These are phyloP conservation scores for Hypoxylon perforatum DNA, from an alignment of 495 filamentous ascomycete genomes.

Conservation along the genomic window DNA sequence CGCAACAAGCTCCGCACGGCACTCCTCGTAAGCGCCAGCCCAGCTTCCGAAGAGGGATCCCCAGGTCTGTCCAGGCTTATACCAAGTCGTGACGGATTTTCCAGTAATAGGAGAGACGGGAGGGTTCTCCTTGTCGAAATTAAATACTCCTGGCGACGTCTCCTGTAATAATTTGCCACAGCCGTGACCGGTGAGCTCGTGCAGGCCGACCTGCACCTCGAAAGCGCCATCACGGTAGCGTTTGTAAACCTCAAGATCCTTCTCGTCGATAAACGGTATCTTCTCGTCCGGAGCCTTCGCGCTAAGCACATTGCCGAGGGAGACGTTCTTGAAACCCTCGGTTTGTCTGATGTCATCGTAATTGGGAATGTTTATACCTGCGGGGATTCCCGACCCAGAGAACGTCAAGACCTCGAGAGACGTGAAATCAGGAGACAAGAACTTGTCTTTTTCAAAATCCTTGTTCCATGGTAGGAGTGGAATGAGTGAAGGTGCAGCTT, in stretches of 20 bases:
- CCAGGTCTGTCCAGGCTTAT: conserved; percentile 95
- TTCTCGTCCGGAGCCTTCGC: conserved; percentile 91
- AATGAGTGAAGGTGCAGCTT: conserved; percentile 82
- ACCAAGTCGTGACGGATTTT: conserved; percentile 84
- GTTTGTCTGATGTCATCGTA: conserved; percentile 95
- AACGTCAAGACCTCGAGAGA: conserved; percentile 77
- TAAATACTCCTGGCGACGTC: conserved; percentile 80
- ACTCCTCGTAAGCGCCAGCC: conserved; percentile 84
- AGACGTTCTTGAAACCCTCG: conserved; percentile 98
- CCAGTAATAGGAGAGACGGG: conserved; percentile 81
- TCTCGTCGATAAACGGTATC: conserved; percentile 84
- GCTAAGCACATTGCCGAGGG: conserved; percentile 86
- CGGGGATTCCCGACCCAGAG: conserved; percentile 82
- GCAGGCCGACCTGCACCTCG: conserved; percentile 94
- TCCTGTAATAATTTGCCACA: conserved; percentile 96
- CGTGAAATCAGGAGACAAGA: conserved; percentile 94
- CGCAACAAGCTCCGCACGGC: conserved; percentile 83
- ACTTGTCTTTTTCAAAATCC: conserved; percentile 95
- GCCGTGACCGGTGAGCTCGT: conserved; percentile 95
- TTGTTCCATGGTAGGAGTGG: conserved; percentile 86
- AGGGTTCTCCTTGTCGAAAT: conserved; percentile 84
- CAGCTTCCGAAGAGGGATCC: conserved; percentile 88
- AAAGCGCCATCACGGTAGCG: conserved; percentile 86
- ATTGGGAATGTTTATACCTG: conserved; percentile 83
- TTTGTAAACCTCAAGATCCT: conserved; percentile 80